These are phyloP conservation scores for Suhomyces panamericanus DNA, from an alignment of 1,139 yeast species.

Conservation along the genomic window DNA sequence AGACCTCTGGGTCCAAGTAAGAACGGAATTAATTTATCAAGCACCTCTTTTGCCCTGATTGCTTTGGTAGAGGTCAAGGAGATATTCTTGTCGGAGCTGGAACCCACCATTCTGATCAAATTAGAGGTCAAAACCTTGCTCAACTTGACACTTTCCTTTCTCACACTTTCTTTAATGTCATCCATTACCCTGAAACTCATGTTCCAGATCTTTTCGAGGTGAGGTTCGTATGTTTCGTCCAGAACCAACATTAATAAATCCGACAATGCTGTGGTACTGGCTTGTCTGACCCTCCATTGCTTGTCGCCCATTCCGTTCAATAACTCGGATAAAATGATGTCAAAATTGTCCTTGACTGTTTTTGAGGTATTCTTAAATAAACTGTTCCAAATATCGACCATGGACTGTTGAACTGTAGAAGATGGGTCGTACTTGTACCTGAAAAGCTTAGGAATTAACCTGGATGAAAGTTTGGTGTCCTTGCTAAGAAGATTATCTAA, in stretches of 20 bases:
- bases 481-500: conserved; percentile 61
- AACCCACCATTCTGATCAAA: conserved; percentile 58
- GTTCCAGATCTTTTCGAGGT: conserved; percentile 74
- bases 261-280: conserved; percentile 72
- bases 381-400: conserved; percentile 87
- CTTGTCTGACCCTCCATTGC: conserved; percentile 95
- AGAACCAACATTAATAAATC: conserved; percentile 68
- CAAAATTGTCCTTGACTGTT: conserved; percentile 55
- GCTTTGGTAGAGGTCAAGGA: not conserved
- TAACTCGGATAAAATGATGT: conserved; percentile 62
- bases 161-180: conserved; percentile 91
- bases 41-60: conserved; percentile 43
- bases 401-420: conserved; percentile 69
- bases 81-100: conserved; percentile 24
- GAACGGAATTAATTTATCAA: conserved; percentile 71
- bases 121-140: conserved; percentile 67
- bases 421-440: conserved; percentile 87
- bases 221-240: conserved; percentile 51
- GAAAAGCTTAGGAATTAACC: conserved; percentile 77
- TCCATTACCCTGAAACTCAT: conserved; percentile 90
- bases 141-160: conserved; percentile 73
- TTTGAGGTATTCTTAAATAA: conserved; percentile 62
- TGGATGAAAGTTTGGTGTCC: conserved; percentile 54
- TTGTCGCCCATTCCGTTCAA: conserved; percentile 70
- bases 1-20: conserved; percentile 77